Percentiles rank a stretch among this genome's conserved stretches.
phyloP scores from a whole-genome alignment of 2,329 filamentous ascomycete genomes.

The Penicillium sp. region DNA sequence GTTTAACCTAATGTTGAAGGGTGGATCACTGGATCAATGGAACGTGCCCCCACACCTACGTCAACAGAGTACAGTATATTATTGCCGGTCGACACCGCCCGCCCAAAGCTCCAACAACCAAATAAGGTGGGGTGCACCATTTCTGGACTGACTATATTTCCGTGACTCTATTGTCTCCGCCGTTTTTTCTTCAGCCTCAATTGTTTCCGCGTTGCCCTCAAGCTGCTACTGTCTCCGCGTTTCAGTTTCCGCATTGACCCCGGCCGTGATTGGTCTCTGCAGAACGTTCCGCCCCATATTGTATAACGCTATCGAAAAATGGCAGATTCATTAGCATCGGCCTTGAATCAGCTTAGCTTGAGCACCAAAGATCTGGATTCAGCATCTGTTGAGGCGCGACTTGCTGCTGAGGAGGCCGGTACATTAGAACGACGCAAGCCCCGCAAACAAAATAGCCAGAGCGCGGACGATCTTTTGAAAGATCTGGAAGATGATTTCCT shows the following conservation, averaged over 20 bases:
- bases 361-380: constrained; percentile 23
- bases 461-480: constrained; percentile 63
- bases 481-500: constrained; percentile 77
- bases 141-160: neutral
- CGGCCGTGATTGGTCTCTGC: neutral
- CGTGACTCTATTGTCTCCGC: neutral
- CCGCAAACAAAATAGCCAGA: constrained; percentile 48
- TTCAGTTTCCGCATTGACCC: neutral
- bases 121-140: neutral
- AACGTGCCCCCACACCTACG: neutral
- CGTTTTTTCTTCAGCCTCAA: neutral
- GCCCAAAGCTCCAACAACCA: neutral
- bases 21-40: no score
- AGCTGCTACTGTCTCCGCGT: neutral
- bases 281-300: neutral
- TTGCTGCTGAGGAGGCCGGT: constrained; percentile 33
- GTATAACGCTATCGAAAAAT: constrained; percentile 12
- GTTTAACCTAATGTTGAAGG: no score
- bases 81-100: neutral
- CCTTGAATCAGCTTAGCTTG: constrained; percentile 31
- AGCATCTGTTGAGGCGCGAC: constrained; percentile 28
- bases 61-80: neutral
- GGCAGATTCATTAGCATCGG: constrained; percentile 28
- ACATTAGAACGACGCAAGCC: constrained; percentile 38
- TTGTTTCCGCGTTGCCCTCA: neutral